phyloP scores from a whole-genome alignment of 2,329 filamentous ascomycete genomes.

The Thyridium curvatum region DNA sequence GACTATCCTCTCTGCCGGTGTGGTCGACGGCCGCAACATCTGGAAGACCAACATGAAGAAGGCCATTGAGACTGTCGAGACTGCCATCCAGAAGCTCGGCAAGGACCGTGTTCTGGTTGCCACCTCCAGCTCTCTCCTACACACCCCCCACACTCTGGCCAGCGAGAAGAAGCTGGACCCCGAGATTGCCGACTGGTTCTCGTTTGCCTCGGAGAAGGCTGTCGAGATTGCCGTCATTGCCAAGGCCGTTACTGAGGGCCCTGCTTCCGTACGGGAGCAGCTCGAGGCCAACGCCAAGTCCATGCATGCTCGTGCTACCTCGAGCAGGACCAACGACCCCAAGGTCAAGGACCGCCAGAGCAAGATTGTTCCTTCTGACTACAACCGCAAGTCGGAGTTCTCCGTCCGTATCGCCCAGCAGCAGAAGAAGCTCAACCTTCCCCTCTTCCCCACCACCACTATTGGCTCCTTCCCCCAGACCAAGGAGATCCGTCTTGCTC shows the following conservation, averaged over 20 bases:
- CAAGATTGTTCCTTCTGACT: constrained; percentile 75
- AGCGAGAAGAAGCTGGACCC: constrained; percentile 97
- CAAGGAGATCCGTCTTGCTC: constrained; percentile 93
- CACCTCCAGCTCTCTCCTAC: constrained; percentile 94
- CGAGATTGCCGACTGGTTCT: constrained; percentile 97
- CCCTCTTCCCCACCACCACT: constrained; percentile 97
- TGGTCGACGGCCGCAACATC: constrained; percentile 98
- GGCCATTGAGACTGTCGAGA: constrained; percentile 85
- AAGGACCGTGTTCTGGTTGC: constrained; percentile 96
- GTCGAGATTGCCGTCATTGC: constrained; percentile 86
- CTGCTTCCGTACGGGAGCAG: constrained; percentile 76
- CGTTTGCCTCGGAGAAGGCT: constrained; percentile 93
- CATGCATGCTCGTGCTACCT: constrained; percentile 82
- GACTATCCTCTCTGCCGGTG: constrained; percentile 88
- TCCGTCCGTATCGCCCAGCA: constrained; percentile 77
- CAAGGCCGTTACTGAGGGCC: constrained; percentile 93
- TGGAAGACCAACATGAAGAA: constrained; percentile 99
- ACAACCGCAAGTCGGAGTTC: constrained; percentile 92
- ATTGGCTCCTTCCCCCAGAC: constrained; percentile 99
- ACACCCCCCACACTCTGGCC: constrained; percentile 95
- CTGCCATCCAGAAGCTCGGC: constrained; percentile 87
- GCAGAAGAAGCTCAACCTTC: constrained; percentile 87
- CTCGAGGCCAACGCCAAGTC: constrained; percentile 97
- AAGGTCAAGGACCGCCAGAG: constrained; percentile 95
- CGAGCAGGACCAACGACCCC: constrained; percentile 93